These are phyloP conservation scores for Elongisporangium senticosum DNA, from an alignment of 352 stramenopile species.

Conservation along the genomic window DNA sequence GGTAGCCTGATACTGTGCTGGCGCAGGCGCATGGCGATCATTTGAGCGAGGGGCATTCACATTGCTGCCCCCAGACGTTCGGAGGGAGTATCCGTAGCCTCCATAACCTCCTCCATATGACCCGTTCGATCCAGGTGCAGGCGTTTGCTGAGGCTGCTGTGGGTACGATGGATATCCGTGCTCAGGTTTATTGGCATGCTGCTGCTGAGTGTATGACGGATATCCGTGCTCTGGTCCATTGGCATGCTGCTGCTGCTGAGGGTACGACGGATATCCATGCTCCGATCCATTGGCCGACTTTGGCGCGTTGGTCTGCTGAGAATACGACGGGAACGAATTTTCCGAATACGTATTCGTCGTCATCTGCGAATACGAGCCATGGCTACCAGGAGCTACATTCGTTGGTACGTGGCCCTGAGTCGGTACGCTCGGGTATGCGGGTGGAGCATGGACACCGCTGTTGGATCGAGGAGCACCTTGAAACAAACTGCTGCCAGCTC, in stretches of 20 bases:
- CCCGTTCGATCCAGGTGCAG: not conserved
- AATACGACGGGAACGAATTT: not conserved
- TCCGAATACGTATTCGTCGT: slow-evolving; percentile 1
- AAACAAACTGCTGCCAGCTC: slow-evolving; percentile 25
- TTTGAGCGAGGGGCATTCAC: slow-evolving; percentile 10
- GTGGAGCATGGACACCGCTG: slow-evolving; percentile 14
- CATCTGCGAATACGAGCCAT: not conserved
- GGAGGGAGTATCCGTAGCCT: not conserved
- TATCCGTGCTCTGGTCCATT: not conserved
- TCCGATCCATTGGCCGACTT: not conserved
- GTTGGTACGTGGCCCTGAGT: not conserved
- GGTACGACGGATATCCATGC: not conserved
- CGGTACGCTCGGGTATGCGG: slow-evolving; percentile 21
- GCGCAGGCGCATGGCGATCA: slow-evolving; percentile 4
- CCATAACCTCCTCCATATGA: not conserved
- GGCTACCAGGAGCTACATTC: not conserved
- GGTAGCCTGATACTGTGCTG: not conserved
- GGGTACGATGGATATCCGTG: not conserved
- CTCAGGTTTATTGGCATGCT: not conserved
- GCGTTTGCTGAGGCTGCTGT: not conserved
- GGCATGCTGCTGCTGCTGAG: not conserved
- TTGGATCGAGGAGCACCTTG: slow-evolving; percentile 22
- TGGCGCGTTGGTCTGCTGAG: not conserved
- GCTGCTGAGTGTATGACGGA: not conserved
- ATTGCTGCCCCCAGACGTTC: not conserved